Percentiles rank a stretch among this genome's conserved stretches.
Evolutionary conservation across 164 flowering plant genomes (phyloP).

Genomic region (Santalum album): DNA sequence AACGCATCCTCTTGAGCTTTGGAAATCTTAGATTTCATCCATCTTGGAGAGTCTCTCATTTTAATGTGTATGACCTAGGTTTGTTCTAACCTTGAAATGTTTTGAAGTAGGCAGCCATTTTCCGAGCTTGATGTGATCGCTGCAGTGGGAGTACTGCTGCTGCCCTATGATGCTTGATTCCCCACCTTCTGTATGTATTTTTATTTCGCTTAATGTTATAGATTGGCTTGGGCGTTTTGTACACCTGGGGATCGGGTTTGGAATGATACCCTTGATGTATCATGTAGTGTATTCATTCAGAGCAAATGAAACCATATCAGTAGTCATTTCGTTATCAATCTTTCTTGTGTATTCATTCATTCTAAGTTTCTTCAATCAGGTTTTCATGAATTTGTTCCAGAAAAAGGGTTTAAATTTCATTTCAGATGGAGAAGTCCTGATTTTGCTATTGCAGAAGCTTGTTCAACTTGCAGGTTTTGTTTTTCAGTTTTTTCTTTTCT

Average conservation of each 20-base stretch:
- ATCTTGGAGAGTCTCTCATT: slow-evolving; percentile 11
- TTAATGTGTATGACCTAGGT: slow-evolving; percentile 16
- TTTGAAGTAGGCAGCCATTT: slow-evolving; percentile 5
- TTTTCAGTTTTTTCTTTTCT: too few relatives aligned
- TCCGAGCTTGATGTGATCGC: slow-evolving; percentile 14
- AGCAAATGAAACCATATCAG: not conserved
- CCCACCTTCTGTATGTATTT: slow-evolving; percentile 23
- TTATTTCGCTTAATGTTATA: slow-evolving; percentile 13
- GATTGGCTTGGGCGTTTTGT: slow-evolving; percentile 11
- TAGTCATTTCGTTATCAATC: not conserved
- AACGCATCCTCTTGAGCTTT: not conserved
- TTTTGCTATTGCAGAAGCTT: too few relatives aligned
- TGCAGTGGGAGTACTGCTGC: slow-evolving; percentile 12
- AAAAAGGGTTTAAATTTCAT: too few relatives aligned
- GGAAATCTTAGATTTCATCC: slow-evolving; percentile 4
- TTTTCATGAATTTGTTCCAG: too few relatives aligned
- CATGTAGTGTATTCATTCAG: not conserved
- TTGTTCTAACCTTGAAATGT: slow-evolving; percentile 6
- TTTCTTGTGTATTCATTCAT: not conserved
- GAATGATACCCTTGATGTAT: not conserved
- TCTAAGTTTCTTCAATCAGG: not conserved
- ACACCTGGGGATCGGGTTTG: not conserved
- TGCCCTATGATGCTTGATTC: slow-evolving; percentile 3
- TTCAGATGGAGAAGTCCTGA: too few relatives aligned
- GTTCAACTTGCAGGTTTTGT: too few relatives aligned